phyloP scores from a whole-genome alignment of 331 rosid genomes.

The Erythrophleum ivorense region DNA sequence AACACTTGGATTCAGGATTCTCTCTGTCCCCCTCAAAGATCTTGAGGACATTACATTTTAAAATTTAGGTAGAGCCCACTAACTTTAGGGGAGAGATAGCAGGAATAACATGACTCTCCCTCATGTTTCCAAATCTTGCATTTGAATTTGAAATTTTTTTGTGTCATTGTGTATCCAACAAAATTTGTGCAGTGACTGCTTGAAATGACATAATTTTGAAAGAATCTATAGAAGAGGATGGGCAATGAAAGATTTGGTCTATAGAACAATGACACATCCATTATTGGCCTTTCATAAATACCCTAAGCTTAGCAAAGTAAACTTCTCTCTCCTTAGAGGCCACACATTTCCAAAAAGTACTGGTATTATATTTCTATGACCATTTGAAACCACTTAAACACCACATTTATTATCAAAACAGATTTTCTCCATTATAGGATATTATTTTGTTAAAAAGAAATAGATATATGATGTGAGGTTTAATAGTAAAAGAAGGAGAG shows the following conservation, averaged over 20 bases:
- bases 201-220: conserved; percentile 10
- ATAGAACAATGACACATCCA: conserved; percentile 2
- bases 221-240: conserved; percentile 14
- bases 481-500: too few relatives aligned
- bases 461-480: too few relatives aligned
- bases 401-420: too few relatives aligned
- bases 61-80: neutral
- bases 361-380: neutral
- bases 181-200: neutral
- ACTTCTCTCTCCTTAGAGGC: neutral
- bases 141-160: neutral
- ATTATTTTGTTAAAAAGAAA: too few relatives aligned
- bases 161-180: neutral
- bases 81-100: neutral
- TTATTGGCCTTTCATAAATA: neutral
- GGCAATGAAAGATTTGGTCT: neutral
- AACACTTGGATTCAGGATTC: neutral
- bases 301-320: neutral
- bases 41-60: neutral
- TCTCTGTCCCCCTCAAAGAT: neutral
- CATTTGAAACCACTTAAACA: neutral
- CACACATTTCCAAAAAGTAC: neutral
- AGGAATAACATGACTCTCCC: neutral
- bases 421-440: too few relatives aligned
- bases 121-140: neutral